These are phyloP conservation scores for Fusarium paranaense DNA, from an alignment of 2,329 filamentous ascomycete genomes.

Conservation along the genomic window DNA sequence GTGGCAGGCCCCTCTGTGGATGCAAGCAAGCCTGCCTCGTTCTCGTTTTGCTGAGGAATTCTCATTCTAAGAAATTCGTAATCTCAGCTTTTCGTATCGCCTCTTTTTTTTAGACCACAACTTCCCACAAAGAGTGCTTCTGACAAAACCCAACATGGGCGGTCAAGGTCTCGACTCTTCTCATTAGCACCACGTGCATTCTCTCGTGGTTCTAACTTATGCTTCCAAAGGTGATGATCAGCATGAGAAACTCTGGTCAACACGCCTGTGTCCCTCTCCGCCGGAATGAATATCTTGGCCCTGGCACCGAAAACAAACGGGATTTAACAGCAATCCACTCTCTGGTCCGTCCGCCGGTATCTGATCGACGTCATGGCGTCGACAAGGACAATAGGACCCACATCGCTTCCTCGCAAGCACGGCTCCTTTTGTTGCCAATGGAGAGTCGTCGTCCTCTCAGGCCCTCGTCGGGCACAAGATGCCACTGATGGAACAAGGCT, in stretches of 20 bases:
- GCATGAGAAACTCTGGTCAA: slow-evolving; percentile 23
- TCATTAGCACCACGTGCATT: slow-evolving; percentile 25
- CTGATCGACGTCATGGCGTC: slow-evolving; percentile 42
- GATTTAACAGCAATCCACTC: slow-evolving; percentile 27
- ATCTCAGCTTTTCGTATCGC: slow-evolving; percentile 15
- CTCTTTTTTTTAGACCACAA: background rate
- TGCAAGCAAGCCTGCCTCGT: background rate
- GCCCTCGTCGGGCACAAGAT: slow-evolving; percentile 13
- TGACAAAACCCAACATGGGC: background rate
- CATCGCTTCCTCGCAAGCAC: slow-evolving; percentile 23
- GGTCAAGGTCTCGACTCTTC: background rate
- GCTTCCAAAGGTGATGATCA: slow-evolving; percentile 24
- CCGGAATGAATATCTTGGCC: slow-evolving; percentile 10
- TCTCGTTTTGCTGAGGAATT: slow-evolving; percentile 6
- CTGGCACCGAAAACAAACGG: slow-evolving; percentile 23
- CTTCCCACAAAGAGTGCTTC: background rate
- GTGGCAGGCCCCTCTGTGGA: background rate
- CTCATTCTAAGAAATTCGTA: slow-evolving; percentile 8
- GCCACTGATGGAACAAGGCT: slow-evolving; percentile 10
- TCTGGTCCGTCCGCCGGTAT: slow-evolving; percentile 21
- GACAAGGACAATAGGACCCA: slow-evolving; percentile 18
- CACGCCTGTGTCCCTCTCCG: slow-evolving; percentile 3
- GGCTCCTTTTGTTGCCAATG: slow-evolving; percentile 3
- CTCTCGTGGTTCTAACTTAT: slow-evolving; percentile 8
- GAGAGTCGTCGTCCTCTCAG: slow-evolving; percentile 20